Conservation (phyloP, 768 basidiomycete species). For the Cystobasidium tubakii region DNA sequence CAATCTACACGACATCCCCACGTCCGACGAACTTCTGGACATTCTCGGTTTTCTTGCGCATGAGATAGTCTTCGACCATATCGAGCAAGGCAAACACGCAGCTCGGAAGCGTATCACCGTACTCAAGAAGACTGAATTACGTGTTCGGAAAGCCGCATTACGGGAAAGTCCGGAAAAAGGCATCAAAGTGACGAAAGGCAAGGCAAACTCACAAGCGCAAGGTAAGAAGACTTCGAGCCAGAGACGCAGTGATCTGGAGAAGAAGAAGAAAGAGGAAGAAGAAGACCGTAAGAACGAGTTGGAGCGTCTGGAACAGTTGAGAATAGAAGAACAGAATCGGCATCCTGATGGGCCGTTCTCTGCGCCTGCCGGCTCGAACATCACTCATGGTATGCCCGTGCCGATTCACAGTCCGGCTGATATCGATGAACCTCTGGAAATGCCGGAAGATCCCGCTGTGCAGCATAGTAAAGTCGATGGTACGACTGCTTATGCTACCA, state of each 20-base stretch:
- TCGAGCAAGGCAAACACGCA: slow-evolving; percentile 19
- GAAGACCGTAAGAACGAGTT: not conserved
- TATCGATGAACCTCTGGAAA: not conserved
- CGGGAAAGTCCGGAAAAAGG: not conserved
- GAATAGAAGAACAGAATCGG: slow-evolving; percentile 12
- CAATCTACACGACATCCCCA: not conserved
- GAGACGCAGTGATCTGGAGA: slow-evolving; percentile 3
- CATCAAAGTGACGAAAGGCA: not conserved
- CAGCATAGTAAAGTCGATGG: slow-evolving; percentile 18
- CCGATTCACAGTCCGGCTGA: not conserved
- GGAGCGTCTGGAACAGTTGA: not conserved
- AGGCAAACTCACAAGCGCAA: not conserved
- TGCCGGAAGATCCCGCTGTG: not conserved
- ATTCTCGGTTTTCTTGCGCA: slow-evolving; percentile 26
- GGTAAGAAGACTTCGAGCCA: slow-evolving; percentile 12
- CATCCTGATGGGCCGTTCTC: slow-evolving; percentile 23
- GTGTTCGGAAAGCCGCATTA: not conserved
- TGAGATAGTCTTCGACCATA: slow-evolving; percentile 30
- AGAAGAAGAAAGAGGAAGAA: slow-evolving; percentile 15
- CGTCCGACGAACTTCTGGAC: slow-evolving; percentile 28
- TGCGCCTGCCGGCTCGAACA: not conserved
- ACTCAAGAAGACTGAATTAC: not conserved
- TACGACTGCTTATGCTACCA: not conserved
- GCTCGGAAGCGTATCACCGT: not conserved
- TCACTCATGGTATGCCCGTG: slow-evolving; percentile 8